Base-by-base conservation (phyloP, 2,329 filamentous ascomycete genomes). In the Rhytidhysteron rufulum region DNA sequence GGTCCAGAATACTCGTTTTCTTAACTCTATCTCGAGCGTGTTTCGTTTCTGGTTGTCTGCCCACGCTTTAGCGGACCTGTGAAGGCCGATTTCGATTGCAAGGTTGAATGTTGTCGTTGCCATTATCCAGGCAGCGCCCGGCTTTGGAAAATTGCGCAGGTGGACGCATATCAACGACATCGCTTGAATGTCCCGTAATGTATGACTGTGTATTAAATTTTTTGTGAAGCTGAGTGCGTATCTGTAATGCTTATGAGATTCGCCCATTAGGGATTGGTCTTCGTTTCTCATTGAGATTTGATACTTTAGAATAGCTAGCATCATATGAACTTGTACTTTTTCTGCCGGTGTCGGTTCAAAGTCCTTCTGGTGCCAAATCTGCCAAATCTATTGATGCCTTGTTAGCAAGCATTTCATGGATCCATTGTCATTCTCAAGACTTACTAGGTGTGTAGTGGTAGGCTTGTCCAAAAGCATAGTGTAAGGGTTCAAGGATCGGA, bases 231-330 rank as follows among this genome's bases (percentile, higher is more conserved):
- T 79, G 32, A 90, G 66, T 1, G 83, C 77, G 57, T 83, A 91
- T 54, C 89, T 84, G 51, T 90, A 91, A 59, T 93, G 87, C 39
- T 78, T 78, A 62, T 89, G 86, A 3, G 85, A 86, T 37, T 83
- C 68, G 1, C 79, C 73, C 49, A 84, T 80, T 38, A 84, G 31
- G 1, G 49, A 44, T n/a, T 47, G 67, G 13, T 75, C 60, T 45
- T 72, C 70, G 51, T 88, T 89, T 16, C 86, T 76, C 4, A 81
- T 72, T n/a, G 83, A 83, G 44, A 82, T 86, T 52, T 94, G 86
- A 50, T 85, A 88, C 57, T 83, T 82, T 51, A 91, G 85, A 36
- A 82, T 82, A 9, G 86, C 83, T 43, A 93, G 82, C 31, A 93
- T 77, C 80, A 90, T 87, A 62, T 91, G 85, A 1, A 89, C 74